phyloP scores from a whole-genome alignment of 192 early-diverging fungal species.

The Podila horticola region DNA sequence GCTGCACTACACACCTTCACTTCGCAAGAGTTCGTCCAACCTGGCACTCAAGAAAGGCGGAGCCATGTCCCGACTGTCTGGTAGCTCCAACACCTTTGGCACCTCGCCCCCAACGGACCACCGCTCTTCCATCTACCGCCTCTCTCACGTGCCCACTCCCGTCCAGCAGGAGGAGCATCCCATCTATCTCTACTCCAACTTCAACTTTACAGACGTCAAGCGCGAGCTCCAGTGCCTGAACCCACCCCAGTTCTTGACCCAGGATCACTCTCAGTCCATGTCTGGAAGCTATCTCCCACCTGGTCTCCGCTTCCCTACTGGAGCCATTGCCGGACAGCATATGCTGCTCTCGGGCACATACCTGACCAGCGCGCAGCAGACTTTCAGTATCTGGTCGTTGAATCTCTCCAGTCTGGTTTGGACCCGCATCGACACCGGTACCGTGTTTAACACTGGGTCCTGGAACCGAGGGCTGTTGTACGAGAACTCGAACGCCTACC shows the following conservation, averaged over 20 bases:
- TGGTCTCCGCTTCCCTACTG: slow-evolving; percentile 81
- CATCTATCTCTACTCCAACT: slow-evolving; percentile 83
- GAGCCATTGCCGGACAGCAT: slow-evolving; percentile 74
- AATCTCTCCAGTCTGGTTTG: slow-evolving; percentile 70
- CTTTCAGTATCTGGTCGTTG: slow-evolving; percentile 79
- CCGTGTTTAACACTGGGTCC: slow-evolving; percentile 73
- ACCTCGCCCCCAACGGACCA: slow-evolving; percentile 38
- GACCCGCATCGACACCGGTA: slow-evolving; percentile 76
- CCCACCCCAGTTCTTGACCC: slow-evolving; percentile 67
- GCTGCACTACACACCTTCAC: slow-evolving; percentile 24
- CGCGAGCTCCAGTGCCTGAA: slow-evolving; percentile 78
- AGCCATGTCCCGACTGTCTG: slow-evolving; percentile 41
- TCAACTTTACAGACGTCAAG: slow-evolving; percentile 83
- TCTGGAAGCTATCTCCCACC: slow-evolving; percentile 72
- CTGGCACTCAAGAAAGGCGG: slow-evolving; percentile 38
- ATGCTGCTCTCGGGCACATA: slow-evolving; percentile 79
- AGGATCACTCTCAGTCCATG: slow-evolving; percentile 77
- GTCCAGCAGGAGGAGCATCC: slow-evolving; percentile 65
- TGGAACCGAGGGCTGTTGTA: slow-evolving; percentile 83
- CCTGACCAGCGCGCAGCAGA: slow-evolving; percentile 71
- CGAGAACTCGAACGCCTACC: slow-evolving; percentile 68
- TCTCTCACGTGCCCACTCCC: slow-evolving; percentile 34
- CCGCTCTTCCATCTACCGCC: slow-evolving; percentile 43
- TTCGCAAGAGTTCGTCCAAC: slow-evolving; percentile 49
- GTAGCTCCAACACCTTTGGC: slow-evolving; percentile 32